A percentile compares a stretch with the other conserved stretches of the same genome.
These are phyloP conservation scores for Phylloporus sp. DNA, from an alignment of 768 basidiomycete genomes.

Conservation along the genomic window DNA sequence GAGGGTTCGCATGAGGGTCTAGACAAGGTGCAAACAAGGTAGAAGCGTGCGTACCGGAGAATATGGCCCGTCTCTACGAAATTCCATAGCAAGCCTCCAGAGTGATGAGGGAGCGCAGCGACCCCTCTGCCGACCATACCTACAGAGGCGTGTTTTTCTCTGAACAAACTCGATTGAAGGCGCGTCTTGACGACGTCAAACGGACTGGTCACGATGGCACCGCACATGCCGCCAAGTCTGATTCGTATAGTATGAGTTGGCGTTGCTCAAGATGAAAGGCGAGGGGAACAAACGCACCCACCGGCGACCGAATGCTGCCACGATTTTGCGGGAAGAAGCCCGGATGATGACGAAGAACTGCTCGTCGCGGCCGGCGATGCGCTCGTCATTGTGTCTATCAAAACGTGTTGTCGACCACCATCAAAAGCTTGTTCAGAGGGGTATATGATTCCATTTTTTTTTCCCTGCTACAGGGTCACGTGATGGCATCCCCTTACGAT, in stretches of 20 bases:
- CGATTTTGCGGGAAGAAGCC: constrained; percentile 63
- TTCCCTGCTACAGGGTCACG: constrained; percentile 10
- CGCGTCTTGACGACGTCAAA: constrained; percentile 99
- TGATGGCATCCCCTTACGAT: constrained; percentile 1
- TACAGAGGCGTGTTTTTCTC: constrained; percentile 37
- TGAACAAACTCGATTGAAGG: constrained; percentile 85
- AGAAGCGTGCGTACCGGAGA: constrained; percentile 51
- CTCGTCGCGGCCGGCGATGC: constrained; percentile 1
- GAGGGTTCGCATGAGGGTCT: background rate
- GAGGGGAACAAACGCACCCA: constrained; percentile 58
- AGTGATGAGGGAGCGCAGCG: constrained; percentile 29
- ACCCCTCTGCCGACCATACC: constrained; percentile 31
- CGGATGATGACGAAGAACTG: constrained; percentile 32
- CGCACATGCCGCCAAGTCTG: constrained; percentile 96
- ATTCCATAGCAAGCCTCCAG: constrained; percentile 69
- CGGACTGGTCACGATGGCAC: constrained; percentile 92
- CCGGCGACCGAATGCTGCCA: constrained; percentile 83
- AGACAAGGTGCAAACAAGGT: background rate
- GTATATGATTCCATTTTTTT: background rate
- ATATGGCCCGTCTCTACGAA: constrained; percentile 94
- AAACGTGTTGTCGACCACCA: background rate
- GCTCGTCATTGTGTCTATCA: constrained; percentile 14
- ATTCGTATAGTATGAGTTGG: constrained; percentile 1
- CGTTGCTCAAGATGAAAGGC: background rate
- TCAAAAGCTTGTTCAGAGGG: background rate